phyloP scores from a whole-genome alignment of 768 basidiomycete species.

The Gymnopilus junonius region DNA sequence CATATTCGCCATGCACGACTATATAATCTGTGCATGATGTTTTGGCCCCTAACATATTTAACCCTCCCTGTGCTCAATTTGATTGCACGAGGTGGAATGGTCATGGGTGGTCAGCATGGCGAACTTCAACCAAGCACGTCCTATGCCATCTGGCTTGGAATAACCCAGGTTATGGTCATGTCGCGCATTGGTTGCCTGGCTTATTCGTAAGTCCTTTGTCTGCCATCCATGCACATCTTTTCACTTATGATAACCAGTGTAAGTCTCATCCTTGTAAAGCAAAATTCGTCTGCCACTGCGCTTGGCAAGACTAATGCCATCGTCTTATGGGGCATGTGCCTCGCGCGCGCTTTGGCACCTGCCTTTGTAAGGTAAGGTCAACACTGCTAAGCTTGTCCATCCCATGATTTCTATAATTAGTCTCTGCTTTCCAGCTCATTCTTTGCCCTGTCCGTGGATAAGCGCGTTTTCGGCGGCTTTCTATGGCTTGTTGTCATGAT shows the following conservation, averaged over 20 bases:
- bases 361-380: conserved; percentile 12
- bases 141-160: conserved; percentile 11
- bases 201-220: conserved; percentile 12
- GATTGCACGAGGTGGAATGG: conserved; percentile 5
- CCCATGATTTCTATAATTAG: too few relatives aligned
- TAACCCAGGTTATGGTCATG: conserved; percentile 11
- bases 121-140: conserved; percentile 2
- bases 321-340: conserved; percentile 21
- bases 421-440: neutral
- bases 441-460: conserved; percentile 11
- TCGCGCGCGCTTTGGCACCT: conserved; percentile 16
- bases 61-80: conserved; percentile 15
- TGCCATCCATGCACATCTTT: neutral
- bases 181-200: conserved; percentile 20
- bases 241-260: conserved; percentile 41
- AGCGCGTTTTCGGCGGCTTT: conserved; percentile 5
- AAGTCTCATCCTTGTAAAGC: conserved; percentile 66
- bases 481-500: conserved; percentile 17
- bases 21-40: conserved; percentile 18
- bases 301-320: conserved; percentile 71
- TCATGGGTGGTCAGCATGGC: neutral
- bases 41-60: conserved; percentile 14
- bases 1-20: conserved; percentile 10
- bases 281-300: conserved; percentile 28
- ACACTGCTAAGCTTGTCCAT: too few relatives aligned